Evolutionary conservation across 1,284 basidiomycete genomes (phyloP), one percentile per base, ranked within the genome.

Genomic region (Ganoderma resinaceum): DNA sequence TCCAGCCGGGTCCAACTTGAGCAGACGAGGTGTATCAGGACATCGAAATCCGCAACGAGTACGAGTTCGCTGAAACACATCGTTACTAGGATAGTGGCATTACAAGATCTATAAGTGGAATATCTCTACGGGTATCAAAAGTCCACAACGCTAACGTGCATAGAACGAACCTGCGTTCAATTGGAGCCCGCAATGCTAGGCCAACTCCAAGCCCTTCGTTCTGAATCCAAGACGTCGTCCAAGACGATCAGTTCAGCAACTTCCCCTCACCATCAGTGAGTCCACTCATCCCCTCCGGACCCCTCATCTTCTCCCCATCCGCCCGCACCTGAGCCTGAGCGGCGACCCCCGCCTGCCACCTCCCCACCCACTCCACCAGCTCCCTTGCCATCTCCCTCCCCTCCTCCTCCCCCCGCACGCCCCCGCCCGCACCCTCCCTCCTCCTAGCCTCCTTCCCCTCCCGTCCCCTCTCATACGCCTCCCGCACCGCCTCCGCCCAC

Each of bases 401-500:
- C 72, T 88, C 84, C 61, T 77, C 74, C 70, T 79, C 78, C 65
- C 86, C 78, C 69, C 67, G 72, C 8, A 82, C 82, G 29, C 75
- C 76, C 8, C 82, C 82, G 29, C 75, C 76, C 69, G 82, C 79
- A 61, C 86, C 88, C 64, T 74, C 78, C 42, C 73, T 60, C 16
- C 83, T 77, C 72, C 82, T 83, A 66, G 72, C 62, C 66, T 71
- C 78, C 78, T 91, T 89, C 72, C 76, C 74, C 29, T 78, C 79
- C 66, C 76, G 75, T 4, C 91, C 87, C 67, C 78, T 80, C 46
- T 65, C 70, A 80, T 84, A 90, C 16, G 92, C 92, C 67, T 86
- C 81, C 63, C 83, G 78, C 23, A 93, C 83, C 11, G 85, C 82
- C 12, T 74, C 71, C 2, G 89, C 87, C 91, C 92, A 93, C 66